Evolutionary conservation across 305 asterid species (phyloP), one percentile per base, ranked within the genome.

Genomic region (Fraxinus nigra): DNA sequence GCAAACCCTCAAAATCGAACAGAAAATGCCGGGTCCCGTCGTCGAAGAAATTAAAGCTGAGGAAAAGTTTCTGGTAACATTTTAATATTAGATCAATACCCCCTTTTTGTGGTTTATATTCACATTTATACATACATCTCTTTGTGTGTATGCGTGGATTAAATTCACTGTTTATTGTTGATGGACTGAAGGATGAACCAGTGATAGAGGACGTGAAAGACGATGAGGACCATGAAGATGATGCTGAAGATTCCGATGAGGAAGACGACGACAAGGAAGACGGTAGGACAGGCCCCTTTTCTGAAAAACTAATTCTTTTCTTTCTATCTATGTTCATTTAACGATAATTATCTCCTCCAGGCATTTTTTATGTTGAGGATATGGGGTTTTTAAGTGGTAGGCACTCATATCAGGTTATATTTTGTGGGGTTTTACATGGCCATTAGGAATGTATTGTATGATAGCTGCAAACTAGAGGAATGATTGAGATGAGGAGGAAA

Each of bases 231-330:
- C 88, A 87, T 84, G 96, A 90, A 0, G 95, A 88, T 24, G 97
- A 89, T 16, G 88, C 79, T 37, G 97, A 87, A 1, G 94, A 91
- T 79, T 91, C 95, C 37, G 98, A 93, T 34, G 99, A 92, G 28
- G 98, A 93, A 6, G 98, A 91, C 4, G 98, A 92, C 72, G 95
- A 89, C 81, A 88, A 88, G 86, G 95, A 93, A 24, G 94, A 89
- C 51, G 91, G 83, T 9, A 54, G 85, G 54, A 93, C 82, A 79
- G 97, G 98, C 93, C 59, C 10, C 14, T 18, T 28, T 75, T 22
- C 48, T 2, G 8, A 7, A 1, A 24, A 22, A 0, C 20, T 0
- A 14, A 9, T 34, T 72, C 26, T 10, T 67, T 65, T 65, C 73
- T 24, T 7, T 1, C 14, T 5, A 56, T 40, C 5, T 18, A 14